Conservation (phyloP, 225 moss, liverwort and hornwort species). For the Asterella californica region DNA sequence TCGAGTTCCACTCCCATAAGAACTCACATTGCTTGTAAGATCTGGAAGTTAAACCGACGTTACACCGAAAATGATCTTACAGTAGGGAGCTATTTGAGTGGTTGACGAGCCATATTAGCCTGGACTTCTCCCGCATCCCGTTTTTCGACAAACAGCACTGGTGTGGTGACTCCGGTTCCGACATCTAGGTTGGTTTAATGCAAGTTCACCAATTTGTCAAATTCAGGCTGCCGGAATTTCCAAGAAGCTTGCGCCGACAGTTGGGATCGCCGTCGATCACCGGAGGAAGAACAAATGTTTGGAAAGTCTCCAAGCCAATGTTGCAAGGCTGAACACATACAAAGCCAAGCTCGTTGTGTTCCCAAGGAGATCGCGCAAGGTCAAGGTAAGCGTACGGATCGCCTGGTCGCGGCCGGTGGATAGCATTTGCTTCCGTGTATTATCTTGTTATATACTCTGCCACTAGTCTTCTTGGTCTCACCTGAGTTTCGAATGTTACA, state of each 20-base stretch:
- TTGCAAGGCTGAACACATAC: conserved; percentile 64
- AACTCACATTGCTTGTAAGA: too few species aligned
- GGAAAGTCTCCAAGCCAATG: conserved; percentile 79
- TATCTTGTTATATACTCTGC: neutral
- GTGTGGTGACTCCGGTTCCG: too few species aligned
- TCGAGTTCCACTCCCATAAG: too few species aligned
- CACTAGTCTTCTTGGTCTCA: neutral
- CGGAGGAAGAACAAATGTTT: conserved; percentile 74
- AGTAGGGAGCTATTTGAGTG: too few species aligned
- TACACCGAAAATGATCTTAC: too few species aligned
- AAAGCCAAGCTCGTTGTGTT: conserved; percentile 78
- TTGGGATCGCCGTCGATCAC: conserved; percentile 83
- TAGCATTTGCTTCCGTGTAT: neutral
- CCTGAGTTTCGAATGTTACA: neutral
- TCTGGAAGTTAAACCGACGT: too few species aligned
- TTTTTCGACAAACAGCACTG: too few species aligned
- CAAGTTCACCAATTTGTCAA: too few species aligned
- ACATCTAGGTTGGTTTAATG: too few species aligned
- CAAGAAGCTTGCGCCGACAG: conserved; percentile 71
- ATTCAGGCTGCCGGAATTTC: conserved; percentile 58
- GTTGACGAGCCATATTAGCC: too few species aligned
- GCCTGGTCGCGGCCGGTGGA: neutral
- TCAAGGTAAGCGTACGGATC: conserved; percentile 41
- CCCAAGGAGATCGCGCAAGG: conserved; percentile 65
- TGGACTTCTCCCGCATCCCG: too few species aligned